Conservation (phyloP, 176 grass and related monocot species). For the Carex parvula region DNA sequence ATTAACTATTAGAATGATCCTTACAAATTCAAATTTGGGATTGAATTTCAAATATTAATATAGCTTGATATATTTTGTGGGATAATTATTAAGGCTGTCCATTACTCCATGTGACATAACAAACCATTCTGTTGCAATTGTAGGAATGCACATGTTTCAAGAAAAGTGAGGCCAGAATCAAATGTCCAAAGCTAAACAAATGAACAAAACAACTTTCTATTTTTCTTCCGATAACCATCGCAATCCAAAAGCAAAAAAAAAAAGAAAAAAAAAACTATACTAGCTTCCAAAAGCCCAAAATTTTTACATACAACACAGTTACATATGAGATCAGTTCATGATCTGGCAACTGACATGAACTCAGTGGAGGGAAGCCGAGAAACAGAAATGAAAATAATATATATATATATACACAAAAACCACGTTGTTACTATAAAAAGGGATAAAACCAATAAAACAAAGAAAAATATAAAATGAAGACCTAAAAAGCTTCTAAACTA, state of each 20-base stretch:
- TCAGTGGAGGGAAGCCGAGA: neutral
- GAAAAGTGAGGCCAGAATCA: neutral
- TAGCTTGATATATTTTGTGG: neutral
- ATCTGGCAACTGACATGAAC: neutral
- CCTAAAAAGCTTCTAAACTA: neutral
- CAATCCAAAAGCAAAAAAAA: neutral
- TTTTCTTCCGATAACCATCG: neutral
- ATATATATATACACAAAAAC: neutral
- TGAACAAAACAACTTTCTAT: neutral
- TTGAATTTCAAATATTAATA: neutral
- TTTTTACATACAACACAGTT: constrained; percentile 11
- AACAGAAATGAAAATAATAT: neutral
- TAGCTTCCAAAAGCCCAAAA: neutral
- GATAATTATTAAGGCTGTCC: neutral
- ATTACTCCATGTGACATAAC: no score
- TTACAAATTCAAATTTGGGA: neutral
- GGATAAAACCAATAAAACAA: neutral
- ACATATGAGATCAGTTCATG: neutral
- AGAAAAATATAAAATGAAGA: neutral
- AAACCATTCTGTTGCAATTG: neutral
- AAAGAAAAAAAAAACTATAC: neutral
- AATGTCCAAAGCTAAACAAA: neutral
- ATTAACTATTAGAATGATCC: neutral
- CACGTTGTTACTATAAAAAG: neutral
- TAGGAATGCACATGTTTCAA: neutral